Evolutionary conservation across 306 rosid genomes (phyloP), one percentile per base, ranked within the genome.

Genomic region (Acacia melanoxylon): DNA sequence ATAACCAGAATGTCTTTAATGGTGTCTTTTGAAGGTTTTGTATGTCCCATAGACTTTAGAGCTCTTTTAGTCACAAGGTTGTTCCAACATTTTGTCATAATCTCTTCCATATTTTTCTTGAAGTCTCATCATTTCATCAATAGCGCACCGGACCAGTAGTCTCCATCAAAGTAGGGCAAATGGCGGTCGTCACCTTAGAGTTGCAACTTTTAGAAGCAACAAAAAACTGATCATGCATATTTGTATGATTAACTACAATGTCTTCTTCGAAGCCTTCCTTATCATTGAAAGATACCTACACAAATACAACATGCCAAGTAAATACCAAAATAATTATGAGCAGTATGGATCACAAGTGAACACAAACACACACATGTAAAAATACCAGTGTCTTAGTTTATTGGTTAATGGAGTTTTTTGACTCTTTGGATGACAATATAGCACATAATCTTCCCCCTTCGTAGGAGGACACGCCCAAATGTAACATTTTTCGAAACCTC

Each of bases 131-230:
- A 91, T 81, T 51, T 65, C 10, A 73, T 84, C 83, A 84, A 91
- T 91, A 19, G 86, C 87, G 78, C 63, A 49, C 67, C 62, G 31
- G 85, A 87, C 93, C 93, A 93, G 62, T 79, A 89, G 69, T 89
- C 97, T 22, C 97, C 97, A 74, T 91, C 91, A 85, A 93, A 93
- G 83, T 89, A 91, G 22, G 97, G 94, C 82, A 93, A 85, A 13
- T 73, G 86, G 97, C 82, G 44, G 88, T 84, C 2, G 94, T 87
- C 37, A 93, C 91, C 81, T 89, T 89, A 68, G 75, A 81, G 72
- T 84, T 48, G 14, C 49, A 16, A 44, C 84, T 83, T 75, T 80
- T 83, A 35, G 78, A 67, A 25, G 88, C 61, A 61, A 79, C 79
- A 78, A 93, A 90, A 79, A 89, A 91, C 6, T 67, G 83, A 70